Base-by-base conservation (phyloP, 2,329 filamentous ascomycete genomes). In the Alternaria angustiovoidea region DNA sequence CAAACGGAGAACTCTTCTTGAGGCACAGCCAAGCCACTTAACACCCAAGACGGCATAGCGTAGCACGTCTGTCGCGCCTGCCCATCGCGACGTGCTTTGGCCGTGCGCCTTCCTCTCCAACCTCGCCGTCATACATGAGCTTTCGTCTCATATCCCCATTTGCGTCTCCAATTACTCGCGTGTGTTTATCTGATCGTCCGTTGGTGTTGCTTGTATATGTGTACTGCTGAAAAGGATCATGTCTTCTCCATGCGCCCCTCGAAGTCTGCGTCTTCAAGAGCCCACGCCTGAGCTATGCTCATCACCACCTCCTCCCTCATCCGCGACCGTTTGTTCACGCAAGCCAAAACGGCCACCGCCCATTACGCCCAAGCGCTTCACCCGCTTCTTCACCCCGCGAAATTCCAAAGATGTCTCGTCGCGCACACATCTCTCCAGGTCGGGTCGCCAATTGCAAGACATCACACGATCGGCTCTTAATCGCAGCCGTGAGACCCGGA, bases 301-400 rank as follows among this genome's bases (percentile, higher is more conserved):
- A n/a, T 80, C 78, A 48, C 78, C 79, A 54, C 77, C 78, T 44
- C 73, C 73, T 62, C 62, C 68, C 43, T 63, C 79, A 28, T 43
- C 73, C 32, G 63, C 74, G 28, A 68, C 67, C 24, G 59, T 64
- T 34, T 69, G 68, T 30, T 72, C 68, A 43, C 65, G 72, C 49
- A 84, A 83, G 66, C 77, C 75, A 38, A 82, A 76, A 64, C 81
- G 79, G 60, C 80, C 81, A 32, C 82, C 83, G 6, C 82, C 82
- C 28, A 82, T 85, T 64, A 85, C 83, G 1, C 83, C 83, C 7
- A 83, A 82, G 67, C 79, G 83, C 58, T 84, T 85, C 73, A 83
- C 73, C 48, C 80, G 81, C 62, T 85, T 85, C 74, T 85, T 85
- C 72, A 83, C 81, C 12, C 83, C 82, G 11, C 75, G 81, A 47